Percentiles rank a stretch among this genome's conserved stretches.
Conservation (phyloP, 106 monocot species). For the Gastrodia elata region DNA sequence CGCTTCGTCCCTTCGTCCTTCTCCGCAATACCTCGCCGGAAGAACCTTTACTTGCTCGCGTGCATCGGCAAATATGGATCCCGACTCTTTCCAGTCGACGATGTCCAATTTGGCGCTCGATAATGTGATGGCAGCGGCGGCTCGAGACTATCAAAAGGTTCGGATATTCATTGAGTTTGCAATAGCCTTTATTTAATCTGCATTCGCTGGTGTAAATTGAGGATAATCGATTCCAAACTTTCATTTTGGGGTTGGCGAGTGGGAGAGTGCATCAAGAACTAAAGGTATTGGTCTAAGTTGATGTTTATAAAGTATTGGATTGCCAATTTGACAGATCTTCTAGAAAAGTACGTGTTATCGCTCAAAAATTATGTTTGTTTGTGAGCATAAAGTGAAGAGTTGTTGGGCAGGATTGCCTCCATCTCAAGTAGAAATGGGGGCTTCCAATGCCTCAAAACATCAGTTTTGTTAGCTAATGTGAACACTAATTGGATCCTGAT, state of each 20-base stretch:
- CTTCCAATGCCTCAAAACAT: too few relatives aligned
- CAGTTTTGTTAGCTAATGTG: neutral
- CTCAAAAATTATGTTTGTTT: too few relatives aligned
- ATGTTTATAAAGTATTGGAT: neutral
- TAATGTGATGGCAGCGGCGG: conserved; percentile 91
- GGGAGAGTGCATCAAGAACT: too few relatives aligned
- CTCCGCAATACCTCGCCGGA: neutral
- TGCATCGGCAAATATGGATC: conserved; percentile 56
- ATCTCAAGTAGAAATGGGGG: too few relatives aligned
- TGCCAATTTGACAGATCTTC: neutral
- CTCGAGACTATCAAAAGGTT: conserved; percentile 94
- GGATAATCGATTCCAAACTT: neutral
- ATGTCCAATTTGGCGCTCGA: conserved; percentile 69
- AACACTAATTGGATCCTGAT: neutral
- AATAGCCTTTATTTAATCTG: neutral
- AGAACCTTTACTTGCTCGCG: neutral
- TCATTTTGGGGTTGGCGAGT: neutral
- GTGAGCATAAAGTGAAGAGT: too few relatives aligned
- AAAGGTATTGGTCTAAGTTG: too few relatives aligned
- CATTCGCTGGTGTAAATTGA: neutral
- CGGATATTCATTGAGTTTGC: neutral
- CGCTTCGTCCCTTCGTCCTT: neutral
- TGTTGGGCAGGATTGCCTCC: too few relatives aligned
- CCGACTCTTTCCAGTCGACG: conserved; percentile 62
- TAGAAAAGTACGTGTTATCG: too few relatives aligned